Base-by-base conservation (phyloP, 1,139 yeast genomes). In the Candida labiduridarum region DNA sequence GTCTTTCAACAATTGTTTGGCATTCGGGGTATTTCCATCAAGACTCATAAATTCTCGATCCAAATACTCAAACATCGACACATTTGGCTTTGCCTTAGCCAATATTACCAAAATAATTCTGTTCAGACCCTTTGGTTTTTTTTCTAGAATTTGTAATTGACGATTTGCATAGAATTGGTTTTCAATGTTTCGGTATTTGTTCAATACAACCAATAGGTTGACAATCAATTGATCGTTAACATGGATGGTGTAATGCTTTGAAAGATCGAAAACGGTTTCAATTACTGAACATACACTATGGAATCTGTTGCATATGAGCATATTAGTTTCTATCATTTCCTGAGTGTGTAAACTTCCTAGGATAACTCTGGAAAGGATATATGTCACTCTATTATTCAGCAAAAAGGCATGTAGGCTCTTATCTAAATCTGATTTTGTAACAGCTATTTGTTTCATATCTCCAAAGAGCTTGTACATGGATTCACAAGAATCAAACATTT, bases 91-190 rank as follows among this genome's bases (percentile, higher is more conserved):
- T 1, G 22, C 10, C 16, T 47, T 27, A 10, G 41, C n/a, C 25
- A 47, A 47, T 19, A 47, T 36, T n/a, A 43, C 19, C 34, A 42
- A 22, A 8, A 47, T 35, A 5, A 41, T 25, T 15, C 33, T 41
- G 18, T 42, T 43, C 45, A 46, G 19, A 6, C 49, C 49, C 18
- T 22, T 15, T 7, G 49, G 49, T 22, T 35, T 30, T 19, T 46
- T 46, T 14, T 29, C 41, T 5, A 46, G 22, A 15, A 38, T 22
- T 14, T 31, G 34, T 22, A 33, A 42, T 19, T 41, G 34, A 22
- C 3, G 10, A 16, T 40, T 29, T 12, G 25, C 19, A 29, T 14
- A 33, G 8, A 3, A 29, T 22, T 29, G 41, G 15, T 30, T 27
- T 41, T 41, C 49, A 9, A 41, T 15, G 12, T 29, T 14, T 35